These are phyloP conservation scores for cucumber (Cucumis sativus) DNA, from an alignment of 306 rosid genomes.

Conservation along the genomic window DNA sequence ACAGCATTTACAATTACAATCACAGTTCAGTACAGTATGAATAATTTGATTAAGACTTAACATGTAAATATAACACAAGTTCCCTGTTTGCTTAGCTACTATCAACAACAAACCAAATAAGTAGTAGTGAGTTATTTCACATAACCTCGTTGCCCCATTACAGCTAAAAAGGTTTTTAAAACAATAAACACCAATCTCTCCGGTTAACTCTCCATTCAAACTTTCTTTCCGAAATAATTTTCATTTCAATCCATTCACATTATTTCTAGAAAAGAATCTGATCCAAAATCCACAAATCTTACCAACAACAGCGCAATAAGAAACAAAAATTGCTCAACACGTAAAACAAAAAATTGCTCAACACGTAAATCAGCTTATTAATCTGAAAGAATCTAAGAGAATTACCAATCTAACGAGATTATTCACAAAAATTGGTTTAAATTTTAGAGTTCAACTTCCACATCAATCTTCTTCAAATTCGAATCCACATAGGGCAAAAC, in stretches of 20 bases:
- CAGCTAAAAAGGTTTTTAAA: not conserved
- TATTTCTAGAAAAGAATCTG: not conserved
- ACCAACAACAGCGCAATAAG: not conserved
- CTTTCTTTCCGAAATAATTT: not conserved
- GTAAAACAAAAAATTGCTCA: not conserved
- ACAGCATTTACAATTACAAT: not conserved
- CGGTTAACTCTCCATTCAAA: not conserved
- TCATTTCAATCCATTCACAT: not conserved
- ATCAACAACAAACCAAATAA: not conserved
- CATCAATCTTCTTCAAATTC: conserved; percentile 28
- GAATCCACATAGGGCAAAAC: conserved; percentile 14
- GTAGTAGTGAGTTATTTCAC: not conserved
- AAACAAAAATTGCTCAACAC: not conserved
- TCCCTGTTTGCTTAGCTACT: not conserved
- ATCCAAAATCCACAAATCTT: not conserved
- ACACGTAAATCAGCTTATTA: not conserved
- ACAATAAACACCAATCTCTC: no score
- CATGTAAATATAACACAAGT: not conserved
- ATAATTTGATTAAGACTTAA: not conserved
- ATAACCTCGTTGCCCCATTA: not conserved
- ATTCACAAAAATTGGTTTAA: no score
- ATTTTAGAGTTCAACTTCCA: conserved; percentile 4
- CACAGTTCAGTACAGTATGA: not conserved
- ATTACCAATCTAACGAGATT: conserved; percentile 23
- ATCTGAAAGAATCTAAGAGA: not conserved